Evolutionary conservation across 306 rosid species (phyloP).

Genomic region (Ziziphus jujuba): DNA sequence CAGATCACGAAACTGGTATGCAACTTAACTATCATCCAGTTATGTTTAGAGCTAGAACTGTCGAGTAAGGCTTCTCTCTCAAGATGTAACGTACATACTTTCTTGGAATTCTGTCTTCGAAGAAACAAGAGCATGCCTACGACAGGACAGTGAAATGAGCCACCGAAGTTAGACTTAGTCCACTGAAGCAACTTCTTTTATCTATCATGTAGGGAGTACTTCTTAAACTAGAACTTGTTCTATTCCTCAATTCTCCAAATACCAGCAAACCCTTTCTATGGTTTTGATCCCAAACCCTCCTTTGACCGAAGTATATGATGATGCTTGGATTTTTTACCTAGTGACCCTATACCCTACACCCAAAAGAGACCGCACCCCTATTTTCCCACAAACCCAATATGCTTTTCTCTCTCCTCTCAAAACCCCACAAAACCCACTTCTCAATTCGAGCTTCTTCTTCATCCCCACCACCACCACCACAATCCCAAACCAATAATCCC

Average conservation of each 20-base stretch:
- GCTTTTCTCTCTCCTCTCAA: constrained; percentile 28
- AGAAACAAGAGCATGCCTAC: too few relatives aligned
- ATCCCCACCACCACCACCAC: too few relatives aligned
- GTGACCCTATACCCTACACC: constrained; percentile 10
- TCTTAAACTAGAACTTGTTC: constrained; percentile 33
- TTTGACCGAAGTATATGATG: constrained; percentile 41
- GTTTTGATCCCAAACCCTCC: constrained; percentile 52
- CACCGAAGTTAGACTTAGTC: constrained; percentile 38
- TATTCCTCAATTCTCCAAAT: constrained; percentile 38
- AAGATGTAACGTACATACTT: too few relatives aligned
- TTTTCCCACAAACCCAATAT: constrained; percentile 29
- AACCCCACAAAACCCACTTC: constrained; percentile 29
- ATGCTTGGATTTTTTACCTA: constrained; percentile 64
- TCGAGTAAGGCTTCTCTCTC: too few relatives aligned
- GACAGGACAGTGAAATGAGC: too few relatives aligned
- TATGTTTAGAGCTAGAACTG: too few relatives aligned
- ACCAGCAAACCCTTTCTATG: constrained; percentile 32
- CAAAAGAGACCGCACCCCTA: constrained; percentile 28
- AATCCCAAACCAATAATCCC: background rate
- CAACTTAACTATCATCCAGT: too few relatives aligned
- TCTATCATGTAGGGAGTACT: constrained; percentile 44
- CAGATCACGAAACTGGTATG: too few relatives aligned
- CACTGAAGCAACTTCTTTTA: constrained; percentile 45
- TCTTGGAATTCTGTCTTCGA: too few relatives aligned
- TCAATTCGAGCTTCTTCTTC: constrained; percentile 48